These are phyloP conservation scores for Bruguiera sexangula DNA, from an alignment of 345 rosid species.

Conservation along the genomic window DNA sequence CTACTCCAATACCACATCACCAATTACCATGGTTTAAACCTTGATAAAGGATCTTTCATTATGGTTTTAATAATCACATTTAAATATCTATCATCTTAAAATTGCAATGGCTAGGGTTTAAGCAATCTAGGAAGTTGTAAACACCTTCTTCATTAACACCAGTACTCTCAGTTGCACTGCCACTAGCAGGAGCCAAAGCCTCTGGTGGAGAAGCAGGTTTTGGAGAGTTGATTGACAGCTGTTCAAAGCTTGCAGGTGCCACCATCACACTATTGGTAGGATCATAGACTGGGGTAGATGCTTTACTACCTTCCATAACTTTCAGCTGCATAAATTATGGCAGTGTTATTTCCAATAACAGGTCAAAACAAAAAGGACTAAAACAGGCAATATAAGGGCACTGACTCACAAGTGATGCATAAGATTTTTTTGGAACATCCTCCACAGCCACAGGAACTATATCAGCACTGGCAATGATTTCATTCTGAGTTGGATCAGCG, in stretches of 20 bases:
- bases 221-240: constrained; percentile 26
- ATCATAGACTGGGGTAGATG: constrained; percentile 37
- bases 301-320: constrained; percentile 38
- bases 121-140: constrained; percentile 2
- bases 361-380: neutral
- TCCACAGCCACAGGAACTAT: constrained; percentile 40
- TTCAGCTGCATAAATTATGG: constrained; percentile 41
- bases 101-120: too few species aligned
- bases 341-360: constrained; percentile 8
- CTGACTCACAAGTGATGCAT: constrained; percentile 69
- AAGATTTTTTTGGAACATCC: constrained; percentile 72
- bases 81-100: too few species aligned
- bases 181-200: constrained; percentile 29
- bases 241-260: constrained; percentile 34
- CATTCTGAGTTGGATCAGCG: constrained; percentile 26
- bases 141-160: constrained; percentile 55
- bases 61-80: neutral
- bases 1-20: neutral
- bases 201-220: constrained; percentile 37
- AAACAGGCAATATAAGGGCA: constrained; percentile 6
- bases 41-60: neutral
- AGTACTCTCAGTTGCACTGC: constrained; percentile 41
- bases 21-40: neutral
- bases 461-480: constrained; percentile 27
- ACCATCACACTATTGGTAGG: constrained; percentile 33